Conservation (phyloP, 768 basidiomycete species). For the Boletus insuetus region DNA sequence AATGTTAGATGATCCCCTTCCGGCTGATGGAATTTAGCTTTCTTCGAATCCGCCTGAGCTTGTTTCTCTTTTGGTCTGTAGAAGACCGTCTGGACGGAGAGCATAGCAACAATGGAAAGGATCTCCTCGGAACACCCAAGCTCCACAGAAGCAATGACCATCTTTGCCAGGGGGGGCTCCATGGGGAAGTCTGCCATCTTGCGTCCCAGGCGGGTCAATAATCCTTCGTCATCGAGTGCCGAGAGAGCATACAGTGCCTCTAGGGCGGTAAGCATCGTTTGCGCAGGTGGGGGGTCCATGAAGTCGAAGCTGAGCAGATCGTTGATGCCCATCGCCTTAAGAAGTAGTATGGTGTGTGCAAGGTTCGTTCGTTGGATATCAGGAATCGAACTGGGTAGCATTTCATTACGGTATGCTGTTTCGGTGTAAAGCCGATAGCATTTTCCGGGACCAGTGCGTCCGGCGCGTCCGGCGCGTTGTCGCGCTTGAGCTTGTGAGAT, state of each 20-base stretch:
- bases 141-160: conserved; percentile 97
- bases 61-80: conserved; percentile 99
- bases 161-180: conserved; percentile 94
- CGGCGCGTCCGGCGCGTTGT: conserved; percentile 93
- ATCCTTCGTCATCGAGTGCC: conserved; percentile 94
- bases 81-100: conserved; percentile 94
- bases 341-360: conserved; percentile 86
- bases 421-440: conserved; percentile 98
- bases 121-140: conserved; percentile 98
- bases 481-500: conserved; percentile 98
- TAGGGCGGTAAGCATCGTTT: conserved; percentile 94
- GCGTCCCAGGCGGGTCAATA: conserved; percentile 89
- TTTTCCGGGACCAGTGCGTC: conserved; percentile 97
- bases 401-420: conserved; percentile 97
- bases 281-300: conserved; percentile 98
- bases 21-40: conserved; percentile 99
- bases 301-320: conserved; percentile 98
- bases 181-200: conserved; percentile 99
- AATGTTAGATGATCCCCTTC: conserved; percentile 95
- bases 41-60: conserved; percentile 98
- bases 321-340: conserved; percentile 99
- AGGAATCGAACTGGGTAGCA: conserved; percentile 96
- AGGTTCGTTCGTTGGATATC: conserved; percentile 97
- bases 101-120: conserved; percentile 94
- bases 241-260: conserved; percentile 94